Evolutionary conservation across 106 monocot genomes (phyloP).

Genomic region (Dendrobium catenatum): DNA sequence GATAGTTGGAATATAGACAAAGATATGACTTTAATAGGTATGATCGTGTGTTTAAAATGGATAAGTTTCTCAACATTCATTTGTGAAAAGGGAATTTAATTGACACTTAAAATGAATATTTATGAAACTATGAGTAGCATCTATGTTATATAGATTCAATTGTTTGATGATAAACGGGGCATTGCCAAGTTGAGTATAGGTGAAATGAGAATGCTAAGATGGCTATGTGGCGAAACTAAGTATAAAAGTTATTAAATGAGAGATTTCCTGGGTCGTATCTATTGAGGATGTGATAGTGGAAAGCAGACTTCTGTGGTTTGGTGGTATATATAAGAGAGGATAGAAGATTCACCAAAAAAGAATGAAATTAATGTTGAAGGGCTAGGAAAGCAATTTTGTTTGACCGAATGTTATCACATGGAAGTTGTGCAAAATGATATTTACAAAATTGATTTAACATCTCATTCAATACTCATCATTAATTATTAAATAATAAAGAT

Average conservation of each 20-base stretch:
- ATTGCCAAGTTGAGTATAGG: background rate
- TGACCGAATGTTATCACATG: no score
- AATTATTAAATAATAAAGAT: no score
- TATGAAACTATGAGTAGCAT: background rate
- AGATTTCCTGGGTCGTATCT: background rate
- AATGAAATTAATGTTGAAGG: background rate
- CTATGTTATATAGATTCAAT: background rate
- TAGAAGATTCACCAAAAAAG: background rate
- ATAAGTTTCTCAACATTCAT: background rate
- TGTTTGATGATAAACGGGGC: background rate
- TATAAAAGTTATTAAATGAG: background rate
- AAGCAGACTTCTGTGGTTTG: background rate
- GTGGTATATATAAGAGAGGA: background rate
- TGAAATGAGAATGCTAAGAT: background rate
- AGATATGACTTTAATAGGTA: background rate
- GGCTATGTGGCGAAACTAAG: background rate
- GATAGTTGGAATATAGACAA: no score
- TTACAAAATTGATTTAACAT: no score
- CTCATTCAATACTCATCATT: no score
- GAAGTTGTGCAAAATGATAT: no score
- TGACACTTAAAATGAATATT: background rate
- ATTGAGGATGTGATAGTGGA: background rate
- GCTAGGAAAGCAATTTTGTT: no score
- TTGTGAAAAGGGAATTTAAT: background rate
- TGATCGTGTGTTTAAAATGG: background rate